Evolutionary conservation across 2,329 filamentous ascomycete genomes (phyloP).

Genomic region (Sarocladiaceae sp.): DNA sequence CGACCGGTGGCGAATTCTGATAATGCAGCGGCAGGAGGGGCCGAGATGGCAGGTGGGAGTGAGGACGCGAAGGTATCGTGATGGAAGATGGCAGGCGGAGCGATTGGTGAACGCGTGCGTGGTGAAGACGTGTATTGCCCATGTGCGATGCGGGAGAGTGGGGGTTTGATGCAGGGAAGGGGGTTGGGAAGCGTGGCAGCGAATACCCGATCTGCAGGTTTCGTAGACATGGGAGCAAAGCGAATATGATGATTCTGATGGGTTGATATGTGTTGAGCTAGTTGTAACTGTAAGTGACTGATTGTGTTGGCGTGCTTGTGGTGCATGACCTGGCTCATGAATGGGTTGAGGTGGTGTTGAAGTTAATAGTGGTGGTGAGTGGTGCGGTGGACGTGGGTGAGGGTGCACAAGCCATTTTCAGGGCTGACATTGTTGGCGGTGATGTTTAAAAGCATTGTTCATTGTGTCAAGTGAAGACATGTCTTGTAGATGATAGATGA

Average conservation of each 20-base stretch:
- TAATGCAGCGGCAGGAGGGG: neutral
- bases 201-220: constrained; percentile 1
- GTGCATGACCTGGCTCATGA: too few relatives aligned
- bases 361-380: too few relatives aligned
- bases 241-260: neutral
- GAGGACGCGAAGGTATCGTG: constrained; percentile 8
- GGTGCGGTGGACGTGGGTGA: neutral
- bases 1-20: constrained; percentile 10
- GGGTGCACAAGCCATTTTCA: neutral
- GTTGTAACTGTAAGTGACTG: neutral
- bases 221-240: neutral
- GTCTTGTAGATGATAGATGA: neutral
- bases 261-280: neutral
- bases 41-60: neutral
- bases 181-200: neutral
- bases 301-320: too few relatives aligned
- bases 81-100: neutral
- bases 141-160: constrained; percentile 2
- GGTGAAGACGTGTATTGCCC: constrained; percentile 1
- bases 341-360: too few relatives aligned
- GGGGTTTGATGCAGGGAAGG: neutral
- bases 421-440: neutral
- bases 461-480: neutral
- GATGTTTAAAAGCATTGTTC: neutral
- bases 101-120: constrained; percentile 9